Evolutionary conservation across 345 rosid species (phyloP).

Genomic region (Populus davidiana): DNA sequence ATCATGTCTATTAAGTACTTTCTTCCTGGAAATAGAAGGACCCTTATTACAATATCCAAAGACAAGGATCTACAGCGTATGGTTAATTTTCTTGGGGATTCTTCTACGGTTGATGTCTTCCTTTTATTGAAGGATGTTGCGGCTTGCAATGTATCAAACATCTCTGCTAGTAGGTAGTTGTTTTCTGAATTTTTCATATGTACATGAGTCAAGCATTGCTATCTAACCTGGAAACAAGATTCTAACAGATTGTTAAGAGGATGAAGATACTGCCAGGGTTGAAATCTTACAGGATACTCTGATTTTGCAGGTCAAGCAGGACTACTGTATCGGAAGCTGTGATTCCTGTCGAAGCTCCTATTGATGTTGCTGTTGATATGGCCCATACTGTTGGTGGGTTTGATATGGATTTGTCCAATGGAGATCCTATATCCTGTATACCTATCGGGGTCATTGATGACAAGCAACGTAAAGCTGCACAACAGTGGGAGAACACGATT

Average conservation of each 20-base stretch:
- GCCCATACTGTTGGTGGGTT: conserved; percentile 7
- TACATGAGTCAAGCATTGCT: background rate
- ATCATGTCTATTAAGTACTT: conserved; percentile 72
- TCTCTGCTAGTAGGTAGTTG: conserved; percentile 74
- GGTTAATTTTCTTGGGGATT: conserved; percentile 69
- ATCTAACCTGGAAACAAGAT: too few species aligned
- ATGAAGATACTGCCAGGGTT: background rate
- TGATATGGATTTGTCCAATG: conserved; percentile 35
- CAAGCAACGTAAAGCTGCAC: conserved; percentile 56
- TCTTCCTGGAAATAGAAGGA: conserved; percentile 86
- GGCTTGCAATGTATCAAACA: conserved; percentile 46
- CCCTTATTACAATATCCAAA: conserved; percentile 80
- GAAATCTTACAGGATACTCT: conserved; percentile 17
- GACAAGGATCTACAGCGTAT: conserved; percentile 85
- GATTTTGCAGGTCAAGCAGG: conserved; percentile 60
- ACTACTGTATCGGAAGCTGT: conserved; percentile 60
- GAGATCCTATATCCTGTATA: conserved; percentile 39
- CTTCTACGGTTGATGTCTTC: conserved; percentile 63
- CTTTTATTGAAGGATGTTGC: conserved; percentile 54
- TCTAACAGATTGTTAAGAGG: too few species aligned
- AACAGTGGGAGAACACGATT: conserved; percentile 80
- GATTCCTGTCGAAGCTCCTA: conserved; percentile 39
- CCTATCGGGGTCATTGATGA: conserved; percentile 40
- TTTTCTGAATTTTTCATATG: conserved; percentile 2
- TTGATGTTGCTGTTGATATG: conserved; percentile 34